Evolutionary conservation across 371 early-diverging fungal genomes (phyloP), one percentile per base, ranked within the genome.

Genomic region (Batrachochytrium dendrobatidis): DNA sequence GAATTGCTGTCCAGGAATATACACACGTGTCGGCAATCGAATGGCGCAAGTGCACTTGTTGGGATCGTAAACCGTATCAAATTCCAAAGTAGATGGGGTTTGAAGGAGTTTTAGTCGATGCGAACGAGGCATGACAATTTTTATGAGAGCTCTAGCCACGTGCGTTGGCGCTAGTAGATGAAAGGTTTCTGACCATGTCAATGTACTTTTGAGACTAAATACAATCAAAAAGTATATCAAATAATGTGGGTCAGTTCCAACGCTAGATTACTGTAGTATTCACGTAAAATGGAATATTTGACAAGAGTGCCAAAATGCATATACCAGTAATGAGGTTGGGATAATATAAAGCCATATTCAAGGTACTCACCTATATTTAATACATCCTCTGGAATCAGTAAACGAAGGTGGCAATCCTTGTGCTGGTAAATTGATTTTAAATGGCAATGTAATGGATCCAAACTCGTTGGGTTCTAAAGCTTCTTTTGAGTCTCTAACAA

Each of bases 361-460:
- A n/a, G n/a, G 39, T n/a, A 39, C 39, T 15, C 39, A 39, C 39
- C 39, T 39, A n/a, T 39, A 39, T n/a, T 39, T 39, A n/a, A 39
- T 39, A 12, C 12, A 12, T n/a, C 15, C 39, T 15, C 39, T 12
- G 39, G 15, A 12, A n/a, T 39, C 39, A n/a, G 12, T n/a, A 12
- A 39, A 15, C 15, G 39, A 39, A 12, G 39, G 39, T n/a, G 39
- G 39, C 39, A 39, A n/a, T 12, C 39, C 39, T n/a, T n/a, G n/a
- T 15, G n/a, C 39, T 12, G 39, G 39, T n/a, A 39, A n/a, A n/a
- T 12, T 12, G 39, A 39, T 39, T 12, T n/a, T 39, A n/a, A 39
- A 39, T n/a, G 39, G 39, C 39, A 39, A n/a, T n/a, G 39, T 39
- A n/a, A 39, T 12, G 15, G n/a, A n/a, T 12, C 39, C 39, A n/a